These are phyloP conservation scores for Actinomortierella ambigua DNA, from an alignment of 371 early-diverging fungal genomes.

Conservation along the genomic window DNA sequence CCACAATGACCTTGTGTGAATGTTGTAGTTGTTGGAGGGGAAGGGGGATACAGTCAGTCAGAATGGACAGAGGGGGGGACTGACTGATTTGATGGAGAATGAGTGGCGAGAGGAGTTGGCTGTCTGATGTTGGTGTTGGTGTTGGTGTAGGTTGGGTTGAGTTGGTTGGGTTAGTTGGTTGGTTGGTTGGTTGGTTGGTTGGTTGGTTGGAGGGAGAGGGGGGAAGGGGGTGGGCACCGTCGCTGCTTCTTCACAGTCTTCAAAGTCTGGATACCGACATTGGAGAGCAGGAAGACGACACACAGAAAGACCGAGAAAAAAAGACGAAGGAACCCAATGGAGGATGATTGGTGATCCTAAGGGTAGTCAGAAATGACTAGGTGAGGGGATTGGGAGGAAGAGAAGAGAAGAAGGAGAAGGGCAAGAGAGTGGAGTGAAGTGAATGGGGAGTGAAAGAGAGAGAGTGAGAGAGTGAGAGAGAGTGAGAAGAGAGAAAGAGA, in stretches of 20 bases:
- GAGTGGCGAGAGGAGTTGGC: too few species aligned
- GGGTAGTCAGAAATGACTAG: neutral
- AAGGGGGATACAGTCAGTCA: too few species aligned
- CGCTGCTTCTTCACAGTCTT: neutral
- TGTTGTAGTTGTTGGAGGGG: neutral
- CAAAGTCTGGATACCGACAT: neutral
- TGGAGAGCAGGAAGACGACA: neutral
- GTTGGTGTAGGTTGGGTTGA: neutral
- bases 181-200: too few species aligned
- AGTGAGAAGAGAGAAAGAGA: neutral
- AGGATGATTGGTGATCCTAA: neutral
- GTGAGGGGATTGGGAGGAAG: conserved; percentile 6
- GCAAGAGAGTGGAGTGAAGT: neutral
- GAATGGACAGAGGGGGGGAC: too few species aligned
- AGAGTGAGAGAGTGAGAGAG: conserved; percentile 6
- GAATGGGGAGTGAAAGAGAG: neutral
- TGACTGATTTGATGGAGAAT: too few species aligned
- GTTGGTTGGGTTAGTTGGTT: too few species aligned
- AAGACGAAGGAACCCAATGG: neutral
- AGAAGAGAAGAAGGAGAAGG: conserved; percentile 3
- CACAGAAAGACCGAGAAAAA: neutral
- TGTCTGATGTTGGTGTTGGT: conserved; percentile 1
- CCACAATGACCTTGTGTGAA: conserved; percentile 16
- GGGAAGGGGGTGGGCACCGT: neutral
- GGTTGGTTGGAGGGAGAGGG: too few species aligned